Percentiles rank a stretch among this genome's conserved stretches.
phyloP scores from a whole-genome alignment of 805 yeast genomes.

The Ogataea corticis region DNA sequence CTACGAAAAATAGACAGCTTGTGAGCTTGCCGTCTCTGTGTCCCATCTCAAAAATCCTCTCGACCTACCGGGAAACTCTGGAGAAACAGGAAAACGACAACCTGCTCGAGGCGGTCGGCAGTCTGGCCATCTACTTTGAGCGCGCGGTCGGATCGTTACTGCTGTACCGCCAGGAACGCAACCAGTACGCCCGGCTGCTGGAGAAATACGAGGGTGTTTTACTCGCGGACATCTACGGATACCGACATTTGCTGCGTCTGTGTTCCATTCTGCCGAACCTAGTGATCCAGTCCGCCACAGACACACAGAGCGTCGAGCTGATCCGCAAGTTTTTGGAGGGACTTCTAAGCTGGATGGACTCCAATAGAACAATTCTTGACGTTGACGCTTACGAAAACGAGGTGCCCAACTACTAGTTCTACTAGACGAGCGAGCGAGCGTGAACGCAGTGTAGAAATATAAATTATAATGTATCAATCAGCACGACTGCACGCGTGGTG shows the following conservation, averaged over 20 bases:
- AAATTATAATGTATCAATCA: no score
- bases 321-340: slow-evolving; percentile 56
- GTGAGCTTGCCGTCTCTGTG: slow-evolving; percentile 61
- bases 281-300: slow-evolving; percentile 79
- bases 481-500: no score
- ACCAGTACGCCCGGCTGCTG: slow-evolving; percentile 61
- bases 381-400: slow-evolving; percentile 49
- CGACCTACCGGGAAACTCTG: slow-evolving; percentile 40
- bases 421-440: no score
- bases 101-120: slow-evolving; percentile 66
- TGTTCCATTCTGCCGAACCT: slow-evolving; percentile 80
- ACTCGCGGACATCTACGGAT: slow-evolving; percentile 61
- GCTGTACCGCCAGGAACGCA: slow-evolving; percentile 74
- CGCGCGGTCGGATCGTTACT: slow-evolving; percentile 66
- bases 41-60: slow-evolving; percentile 54
- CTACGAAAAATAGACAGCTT: slow-evolving; percentile 77
- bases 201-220: slow-evolving; percentile 24
- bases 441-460: slow-evolving; percentile 40
- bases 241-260: slow-evolving; percentile 78
- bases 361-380: slow-evolving; percentile 40
- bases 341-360: slow-evolving; percentile 53
- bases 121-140: slow-evolving; percentile 74
- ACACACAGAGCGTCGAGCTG: slow-evolving; percentile 61
- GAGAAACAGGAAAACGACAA: slow-evolving; percentile 41
- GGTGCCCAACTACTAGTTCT: slow-evolving; percentile 38